Base-by-base conservation (phyloP, 1,284 basidiomycete species). In the Polyporus tsugae region DNA sequence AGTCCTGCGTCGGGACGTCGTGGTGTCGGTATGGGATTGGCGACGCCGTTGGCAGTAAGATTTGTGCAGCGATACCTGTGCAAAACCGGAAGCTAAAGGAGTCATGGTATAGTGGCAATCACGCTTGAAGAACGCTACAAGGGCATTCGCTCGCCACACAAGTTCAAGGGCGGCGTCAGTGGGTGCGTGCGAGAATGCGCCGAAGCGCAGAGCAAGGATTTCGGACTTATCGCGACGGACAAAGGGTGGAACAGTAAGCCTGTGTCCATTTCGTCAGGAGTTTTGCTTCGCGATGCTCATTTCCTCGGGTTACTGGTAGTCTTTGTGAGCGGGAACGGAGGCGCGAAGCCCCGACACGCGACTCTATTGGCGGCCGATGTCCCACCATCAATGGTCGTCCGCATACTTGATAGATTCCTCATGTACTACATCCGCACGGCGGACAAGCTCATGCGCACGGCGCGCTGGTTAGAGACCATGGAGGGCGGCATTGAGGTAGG, bases 1-100 rank as follows among this genome's bases (percentile, higher is more conserved):
- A 90, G 79, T 85, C 84, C 0, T 90, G 89, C 69, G 82, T 87
- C 57, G 86, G 87, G 15, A 84, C 82, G 9, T 84, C 82, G 19
- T 91, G 92, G 91, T 94, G 93, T 75, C 86, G 92, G 13, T 94
- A 88, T 73, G 92, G 92, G 10, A 83, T 93, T 15, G 91, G 91
- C 17, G 92, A 94, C 76, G 90, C 90, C 6, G 92, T 95, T 41
- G 90, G 90, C 36, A 79, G 82, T 83, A 70, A 55, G 80, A 70
- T 6, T 35, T 33, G 13, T 7, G 7, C 19, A 2, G 22, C 36
- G 22, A 25, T 19, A 11, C 17, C 38, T 38, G 17, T 22, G 22
- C 38, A 11, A 7, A 10, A 1, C 7, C 4, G 15, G 13, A 41
- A 42, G 58, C 58, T 38, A 15, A 19, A 49, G 10, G 6, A 5